Base-by-base conservation (phyloP, 225 moss, liverwort and hornwort species). In the Marchantia polymorpha region DNA sequence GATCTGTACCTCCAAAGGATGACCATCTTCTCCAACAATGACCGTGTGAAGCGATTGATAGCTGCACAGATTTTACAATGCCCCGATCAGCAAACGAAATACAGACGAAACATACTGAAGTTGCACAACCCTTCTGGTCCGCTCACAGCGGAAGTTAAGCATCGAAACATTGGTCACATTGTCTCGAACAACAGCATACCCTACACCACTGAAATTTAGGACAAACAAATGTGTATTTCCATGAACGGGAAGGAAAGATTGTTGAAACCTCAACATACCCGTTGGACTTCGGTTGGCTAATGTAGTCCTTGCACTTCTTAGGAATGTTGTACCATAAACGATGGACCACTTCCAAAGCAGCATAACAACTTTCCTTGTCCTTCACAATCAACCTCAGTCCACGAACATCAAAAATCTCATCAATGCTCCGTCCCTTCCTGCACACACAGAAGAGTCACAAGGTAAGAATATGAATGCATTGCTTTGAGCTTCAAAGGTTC, bases 21-120 rank as follows among this genome's bases (percentile, higher is more conserved):
- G 92, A 55, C 92, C 96, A 63, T 96, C 96, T 76, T 89, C 89
- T 25, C 92, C 92, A 73, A 83, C 81, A 7, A 96, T 89, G 12
- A 96, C 94, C 20, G 92, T 94, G 49, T 96, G 96, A 19, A 96
- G 84, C 8, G 96, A 96, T 60, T 91, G 94, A 13, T 96, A 96
- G 59, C 95, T 96, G 89, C 75, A 80, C 8, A 31, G 7, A 29
- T 39, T 13, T 26, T 12, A n/a, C 27, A 61, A 1, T 61, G 2
- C 12, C 60, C 2, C 7, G 20, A n/a, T 61, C 60, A 61, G 60
- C 60, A n/a, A 61, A 15, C 60, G 23, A 20, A 0, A 61, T 1
- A 19, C 14, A 61, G 1, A n/a, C n/a, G n/a, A n/a, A n/a, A n/a
- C n/a, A n/a, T n/a, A n/a, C n/a, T n/a, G n/a, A n/a, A n/a, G n/a